Percentiles rank a stretch among this genome's conserved stretches.
These are phyloP conservation scores for Starmera stellimalicola DNA, from an alignment of 1,139 yeast genomes.

Conservation along the genomic window DNA sequence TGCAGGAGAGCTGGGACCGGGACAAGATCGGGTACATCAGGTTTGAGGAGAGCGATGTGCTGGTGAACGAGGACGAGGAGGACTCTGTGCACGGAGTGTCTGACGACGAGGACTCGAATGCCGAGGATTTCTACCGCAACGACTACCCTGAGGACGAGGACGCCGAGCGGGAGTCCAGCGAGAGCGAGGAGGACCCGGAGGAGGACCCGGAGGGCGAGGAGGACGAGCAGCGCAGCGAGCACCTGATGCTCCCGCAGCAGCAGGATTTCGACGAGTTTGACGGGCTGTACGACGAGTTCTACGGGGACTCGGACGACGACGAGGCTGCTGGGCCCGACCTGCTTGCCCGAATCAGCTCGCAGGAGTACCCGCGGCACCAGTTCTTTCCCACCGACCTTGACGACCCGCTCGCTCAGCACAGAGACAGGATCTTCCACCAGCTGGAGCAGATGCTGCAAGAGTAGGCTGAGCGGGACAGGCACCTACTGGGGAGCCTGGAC, in stretches of 20 bases:
- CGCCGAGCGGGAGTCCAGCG: conserved; percentile 17
- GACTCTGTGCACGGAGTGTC: conserved; percentile 28
- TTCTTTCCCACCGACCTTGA: conserved; percentile 47
- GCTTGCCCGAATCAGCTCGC: too few species aligned
- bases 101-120: conserved; percentile 75
- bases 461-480: too few species aligned
- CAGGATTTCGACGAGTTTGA: conserved; percentile 21
- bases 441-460: conserved; percentile 48
- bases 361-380: conserved; percentile 31
- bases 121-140: conserved; percentile 84
- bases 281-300: conserved; percentile 24
- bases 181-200: conserved; percentile 24
- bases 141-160: conserved; percentile 95
- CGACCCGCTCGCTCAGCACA: conserved; percentile 51
- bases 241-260: neutral
- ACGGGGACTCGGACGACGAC: conserved; percentile 22
- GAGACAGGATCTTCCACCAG: conserved; percentile 52
- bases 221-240: conserved; percentile 8
- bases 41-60: conserved; percentile 58
- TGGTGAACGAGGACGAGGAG: conserved; percentile 40
- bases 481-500: too few species aligned
- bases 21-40: conserved; percentile 55
- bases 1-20: conserved; percentile 36
- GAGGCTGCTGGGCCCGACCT: conserved; percentile 15
- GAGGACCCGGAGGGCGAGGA: conserved; percentile 10